Evolutionary conservation across 768 basidiomycete species (phyloP).

Genomic region (Gautieria morchelliformis): DNA sequence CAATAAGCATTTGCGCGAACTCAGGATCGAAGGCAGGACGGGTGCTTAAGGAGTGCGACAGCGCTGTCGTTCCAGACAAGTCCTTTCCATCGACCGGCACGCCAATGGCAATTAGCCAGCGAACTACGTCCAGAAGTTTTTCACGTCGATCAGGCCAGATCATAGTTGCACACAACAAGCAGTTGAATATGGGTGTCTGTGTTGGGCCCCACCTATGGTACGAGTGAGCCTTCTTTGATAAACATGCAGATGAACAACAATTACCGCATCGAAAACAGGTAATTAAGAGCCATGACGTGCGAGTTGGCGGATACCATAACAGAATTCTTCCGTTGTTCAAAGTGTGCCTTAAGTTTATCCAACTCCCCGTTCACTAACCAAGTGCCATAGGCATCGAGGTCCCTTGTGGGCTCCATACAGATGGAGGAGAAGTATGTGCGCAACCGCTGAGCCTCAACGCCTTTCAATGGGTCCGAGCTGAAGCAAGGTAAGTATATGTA

Average conservation of each 20-base stretch:
- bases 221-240: neutral
- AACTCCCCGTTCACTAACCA: constrained; percentile 21
- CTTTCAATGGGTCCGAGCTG: constrained; percentile 17
- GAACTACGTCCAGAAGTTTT: constrained; percentile 22
- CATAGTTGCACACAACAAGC: constrained; percentile 24
- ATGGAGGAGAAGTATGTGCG: constrained; percentile 26
- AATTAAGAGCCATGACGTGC: constrained; percentile 16
- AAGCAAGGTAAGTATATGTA: neutral
- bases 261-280: constrained; percentile 21
- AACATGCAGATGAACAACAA: neutral
- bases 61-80: constrained; percentile 31
- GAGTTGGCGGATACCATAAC: constrained; percentile 8
- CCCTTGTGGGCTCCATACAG: constrained; percentile 25
- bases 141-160: constrained; percentile 17
- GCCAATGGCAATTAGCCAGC: constrained; percentile 23
- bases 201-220: constrained; percentile 30
- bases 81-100: constrained; percentile 31
- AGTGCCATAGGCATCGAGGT: constrained; percentile 26
- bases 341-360: constrained; percentile 19
- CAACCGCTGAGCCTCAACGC: constrained; percentile 30
- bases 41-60: constrained; percentile 32
- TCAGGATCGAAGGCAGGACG: constrained; percentile 32
- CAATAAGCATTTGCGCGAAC: constrained; percentile 32
- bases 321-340: constrained; percentile 14
- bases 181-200: constrained; percentile 28